Conservation (phyloP, 148 eudicot genomes). For the Fagopyrum homotropicum region DNA sequence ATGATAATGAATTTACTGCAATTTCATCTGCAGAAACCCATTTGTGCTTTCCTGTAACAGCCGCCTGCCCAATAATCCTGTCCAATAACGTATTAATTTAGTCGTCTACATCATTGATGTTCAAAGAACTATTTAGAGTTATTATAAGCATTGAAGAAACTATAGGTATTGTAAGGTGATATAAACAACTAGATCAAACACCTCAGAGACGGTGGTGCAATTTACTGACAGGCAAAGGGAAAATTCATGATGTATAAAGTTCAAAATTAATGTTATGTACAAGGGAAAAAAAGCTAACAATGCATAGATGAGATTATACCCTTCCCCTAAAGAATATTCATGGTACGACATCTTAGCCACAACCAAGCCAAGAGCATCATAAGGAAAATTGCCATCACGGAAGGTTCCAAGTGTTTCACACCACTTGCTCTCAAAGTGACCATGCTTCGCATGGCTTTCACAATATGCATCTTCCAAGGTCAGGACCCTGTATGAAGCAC, state of each 20-base stretch:
- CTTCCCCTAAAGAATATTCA: slow-evolving; percentile 84
- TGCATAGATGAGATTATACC: slow-evolving; percentile 38
- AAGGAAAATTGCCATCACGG: slow-evolving; percentile 38
- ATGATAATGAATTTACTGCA: slow-evolving; percentile 25
- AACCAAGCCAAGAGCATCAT: slow-evolving; percentile 64
- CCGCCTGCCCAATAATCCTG: slow-evolving; percentile 82
- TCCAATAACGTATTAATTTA: slow-evolving; percentile 13
- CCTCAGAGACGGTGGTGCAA: not conserved
- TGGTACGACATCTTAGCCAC: slow-evolving; percentile 81
- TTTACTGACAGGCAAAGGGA: not conserved
- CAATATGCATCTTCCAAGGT: slow-evolving; percentile 84
- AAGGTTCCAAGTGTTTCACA: slow-evolving; percentile 24
- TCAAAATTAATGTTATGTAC: not conserved
- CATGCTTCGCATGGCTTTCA: slow-evolving; percentile 32
- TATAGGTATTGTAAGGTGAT: not conserved
- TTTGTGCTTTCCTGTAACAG: slow-evolving; percentile 72
- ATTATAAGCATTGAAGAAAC: not conserved
- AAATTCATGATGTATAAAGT: not conserved
- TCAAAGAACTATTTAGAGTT: not conserved
- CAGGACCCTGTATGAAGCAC: slow-evolving; percentile 50
- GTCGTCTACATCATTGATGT: not conserved
- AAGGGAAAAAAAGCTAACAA: not conserved
- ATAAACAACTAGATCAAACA: not conserved
- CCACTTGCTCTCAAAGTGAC: slow-evolving; percentile 31
- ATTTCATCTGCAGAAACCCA: slow-evolving; percentile 54